phyloP scores from a whole-genome alignment of 495 filamentous ascomycete species.

The Aspergillus indologenus region DNA sequence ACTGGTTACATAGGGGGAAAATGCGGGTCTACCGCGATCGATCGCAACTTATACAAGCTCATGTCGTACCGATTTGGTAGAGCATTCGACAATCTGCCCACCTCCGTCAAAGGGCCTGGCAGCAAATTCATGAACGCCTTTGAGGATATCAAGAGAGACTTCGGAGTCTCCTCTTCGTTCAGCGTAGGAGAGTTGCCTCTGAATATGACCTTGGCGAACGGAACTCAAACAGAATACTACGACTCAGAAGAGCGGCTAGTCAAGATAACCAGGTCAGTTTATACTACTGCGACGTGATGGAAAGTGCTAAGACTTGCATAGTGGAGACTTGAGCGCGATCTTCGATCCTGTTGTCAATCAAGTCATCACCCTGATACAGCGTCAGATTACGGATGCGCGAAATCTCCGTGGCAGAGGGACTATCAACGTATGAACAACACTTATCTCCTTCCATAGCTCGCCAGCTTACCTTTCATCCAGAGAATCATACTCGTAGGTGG shows the following conservation, averaged over 20 bases:
- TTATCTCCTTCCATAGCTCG: slow-evolving; percentile 18
- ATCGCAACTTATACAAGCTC: slow-evolving; percentile 45
- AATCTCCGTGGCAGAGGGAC: neutral
- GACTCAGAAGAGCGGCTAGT: slow-evolving; percentile 11
- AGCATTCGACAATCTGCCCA: slow-evolving; percentile 11
- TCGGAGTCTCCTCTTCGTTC: slow-evolving; percentile 9
- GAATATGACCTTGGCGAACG: slow-evolving; percentile 1
- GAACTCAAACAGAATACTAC: neutral
- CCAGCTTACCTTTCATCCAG: slow-evolving; percentile 15
- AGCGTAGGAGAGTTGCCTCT: slow-evolving; percentile 5
- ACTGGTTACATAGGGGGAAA: slow-evolving; percentile 28
- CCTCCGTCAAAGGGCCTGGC: slow-evolving; percentile 16
- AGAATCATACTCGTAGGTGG: slow-evolving; percentile 67
- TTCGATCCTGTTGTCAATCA: slow-evolving; percentile 57
- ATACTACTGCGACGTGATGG: neutral
- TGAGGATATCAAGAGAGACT: slow-evolving; percentile 25
- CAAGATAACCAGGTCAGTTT: slow-evolving; percentile 5
- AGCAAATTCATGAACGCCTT: slow-evolving; percentile 26
- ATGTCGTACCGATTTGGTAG: slow-evolving; percentile 33
- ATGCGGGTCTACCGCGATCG: slow-evolving; percentile 53
- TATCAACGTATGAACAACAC: slow-evolving; percentile 10
- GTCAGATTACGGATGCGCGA: slow-evolving; percentile 27
- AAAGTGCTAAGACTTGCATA: neutral
- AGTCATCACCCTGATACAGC: slow-evolving; percentile 52
- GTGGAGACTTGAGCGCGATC: slow-evolving; percentile 39